Base-by-base conservation (phyloP, 208 protist species). In the Trypanosoma lewisi region DNA sequence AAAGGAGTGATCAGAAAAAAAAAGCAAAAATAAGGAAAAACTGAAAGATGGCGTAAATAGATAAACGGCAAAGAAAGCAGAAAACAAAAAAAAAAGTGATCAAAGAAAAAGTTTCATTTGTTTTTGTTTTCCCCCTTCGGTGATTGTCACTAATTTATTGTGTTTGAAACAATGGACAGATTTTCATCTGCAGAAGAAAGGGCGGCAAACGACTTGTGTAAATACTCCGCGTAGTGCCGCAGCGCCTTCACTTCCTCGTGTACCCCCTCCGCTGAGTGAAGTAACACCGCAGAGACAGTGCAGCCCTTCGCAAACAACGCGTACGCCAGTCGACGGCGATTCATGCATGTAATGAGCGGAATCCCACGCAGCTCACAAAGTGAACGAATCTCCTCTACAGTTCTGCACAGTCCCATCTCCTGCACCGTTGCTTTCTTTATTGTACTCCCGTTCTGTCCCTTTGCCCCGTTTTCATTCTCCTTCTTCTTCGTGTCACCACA, bases 291-390 rank as follows among this genome's bases (percentile, higher is more conserved):
- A 33, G 66, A 52, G 7, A 91, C 54, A 36, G 65, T 69, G 57
- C 78, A 84, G 6, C 74, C 59, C 48, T 91, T 87, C n/a, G 78
- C 75, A 63, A 75, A 78, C 31, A 91, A 52, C 19, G 84, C 84
- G 62, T 87, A 91, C n/a, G 84, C 71, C 11, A 91, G 57, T 33
- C 78, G 61, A 33, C 82, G 80, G 12, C 84, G 71, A 17, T 68
- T 83, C 75, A 91, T 80, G 42, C 80, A 85, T 16, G 71, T 79
- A 33, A 91, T 44, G 27, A 73, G 73, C 31, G 73, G 67, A 45
- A 73, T 59, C 25, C 23, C 25, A 16, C n/a, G 19, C 23, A 19
- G n/a, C 2, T 12, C 55, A 33, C 64, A 70, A n/a, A 39, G 64
- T 36, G 31, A 33, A 5, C 55, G 64, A 23, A 70, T 70, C 28